Base-by-base conservation (phyloP, 176 grass and related monocot genomes). In the Carex littledalei region DNA sequence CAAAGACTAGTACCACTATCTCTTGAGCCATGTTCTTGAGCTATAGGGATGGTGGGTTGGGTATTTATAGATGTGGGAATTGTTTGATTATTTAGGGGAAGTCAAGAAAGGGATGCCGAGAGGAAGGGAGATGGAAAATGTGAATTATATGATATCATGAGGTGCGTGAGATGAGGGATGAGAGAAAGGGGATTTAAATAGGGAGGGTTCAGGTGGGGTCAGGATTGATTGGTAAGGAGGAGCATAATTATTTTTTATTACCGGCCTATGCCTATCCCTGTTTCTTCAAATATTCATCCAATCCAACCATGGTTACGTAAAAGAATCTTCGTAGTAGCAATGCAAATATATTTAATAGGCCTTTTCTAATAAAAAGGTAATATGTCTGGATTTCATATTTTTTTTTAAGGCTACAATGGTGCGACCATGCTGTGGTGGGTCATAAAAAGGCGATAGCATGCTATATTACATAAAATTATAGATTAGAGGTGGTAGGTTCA, bases 131-230 rank as follows among this genome's bases (percentile, higher is more conserved):
- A 49, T 45, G 6, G 53, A 49, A 58, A 34, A 11, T 68, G 2
- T 72, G 80, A 69, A 50, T 2, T 49, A 49, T 50, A 50, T 50
- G 47, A 45, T 59, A 39, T 39, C 37, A 22, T 62, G 22, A 37
- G 34, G 8, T 47, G 37, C 47, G 72, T 34, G 24, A 41, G 37
- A 10, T 41, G 18, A 84, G 31, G 12, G 72, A 6, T 18, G 85
- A 32, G 43, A 24, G 67, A 6, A 15, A 61, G 17, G 66, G 73
- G 88, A 92, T 94, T 88, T 89, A 90, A 87, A 94, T 86, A 63
- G 49, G 1, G 70, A 9, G 71, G 84, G 5, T 31, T 17, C n/a
- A 75, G 70, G 57, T 71, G 17, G 39, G 52, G 52, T 34, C 34
- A 29, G 34, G 66, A 65, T 50, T 79, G 39, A 81, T 83, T 57